Percentiles rank a stretch among this genome's conserved stretches.
Evolutionary conservation across 164 flowering plant species (phyloP).

Genomic region (Umbellularia californica): DNA sequence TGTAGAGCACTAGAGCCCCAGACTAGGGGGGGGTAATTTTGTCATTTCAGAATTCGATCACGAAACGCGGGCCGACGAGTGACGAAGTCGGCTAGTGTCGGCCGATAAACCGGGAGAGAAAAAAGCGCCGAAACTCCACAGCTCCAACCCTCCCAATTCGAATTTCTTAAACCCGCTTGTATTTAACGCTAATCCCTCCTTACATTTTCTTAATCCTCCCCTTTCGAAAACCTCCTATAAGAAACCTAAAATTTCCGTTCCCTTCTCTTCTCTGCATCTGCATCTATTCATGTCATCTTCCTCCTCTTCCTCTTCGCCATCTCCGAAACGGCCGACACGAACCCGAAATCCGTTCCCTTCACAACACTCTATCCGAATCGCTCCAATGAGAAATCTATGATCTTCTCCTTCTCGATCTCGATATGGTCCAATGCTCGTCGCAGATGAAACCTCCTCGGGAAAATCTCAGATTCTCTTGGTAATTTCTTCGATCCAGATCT

Average conservation of each 20-base stretch:
- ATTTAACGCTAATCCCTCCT: background rate
- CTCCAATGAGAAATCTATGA: background rate
- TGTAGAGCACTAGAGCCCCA: no score
- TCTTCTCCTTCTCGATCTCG: background rate
- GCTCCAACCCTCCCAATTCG: background rate
- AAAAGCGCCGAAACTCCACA: constrained; percentile 29
- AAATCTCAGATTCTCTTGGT: constrained; percentile 21
- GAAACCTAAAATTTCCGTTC: no score
- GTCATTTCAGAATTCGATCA: background rate
- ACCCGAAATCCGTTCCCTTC: background rate
- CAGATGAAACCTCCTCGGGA: constrained; percentile 35
- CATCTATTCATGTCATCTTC: no score
- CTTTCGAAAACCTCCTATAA: background rate
- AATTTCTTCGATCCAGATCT: constrained; percentile 6
- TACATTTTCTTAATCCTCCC: no score
- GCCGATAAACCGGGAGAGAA: constrained; percentile 34
- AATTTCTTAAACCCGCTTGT: background rate
- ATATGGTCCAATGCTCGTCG: constrained; percentile 7
- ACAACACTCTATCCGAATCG: background rate
- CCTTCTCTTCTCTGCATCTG: no score
- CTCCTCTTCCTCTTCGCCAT: background rate
- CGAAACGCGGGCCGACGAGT: constrained; percentile 9
- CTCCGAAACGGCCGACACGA: background rate
- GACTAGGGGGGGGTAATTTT: background rate
- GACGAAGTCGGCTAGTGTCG: constrained; percentile 32